Conservation (phyloP, 2,329 filamentous ascomycete genomes). For the Cordyceps pruinosa region DNA sequence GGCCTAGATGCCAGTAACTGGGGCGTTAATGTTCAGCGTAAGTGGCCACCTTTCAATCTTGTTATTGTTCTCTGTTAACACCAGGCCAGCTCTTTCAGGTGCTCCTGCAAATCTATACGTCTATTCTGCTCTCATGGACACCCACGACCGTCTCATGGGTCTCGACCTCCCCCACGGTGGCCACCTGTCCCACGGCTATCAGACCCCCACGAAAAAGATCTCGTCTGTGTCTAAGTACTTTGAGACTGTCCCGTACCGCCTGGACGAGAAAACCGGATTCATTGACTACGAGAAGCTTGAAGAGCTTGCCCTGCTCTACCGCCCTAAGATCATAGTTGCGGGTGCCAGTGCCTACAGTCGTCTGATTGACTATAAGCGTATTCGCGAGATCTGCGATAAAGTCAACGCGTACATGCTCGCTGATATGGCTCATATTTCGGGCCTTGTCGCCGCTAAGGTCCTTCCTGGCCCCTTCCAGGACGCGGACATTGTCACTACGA, state of each 20-base stretch:
- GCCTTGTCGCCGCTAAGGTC: slow-evolving; percentile 84
- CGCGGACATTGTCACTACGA: slow-evolving; percentile 94
- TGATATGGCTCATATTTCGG: slow-evolving; percentile 97
- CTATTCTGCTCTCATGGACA: slow-evolving; percentile 86
- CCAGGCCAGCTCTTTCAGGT: slow-evolving; percentile 63
- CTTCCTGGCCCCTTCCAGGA: slow-evolving; percentile 83
- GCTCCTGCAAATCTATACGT: slow-evolving; percentile 77
- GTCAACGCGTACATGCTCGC: slow-evolving; percentile 86
- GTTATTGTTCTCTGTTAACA: slow-evolving; percentile 3
- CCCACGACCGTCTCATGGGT: slow-evolving; percentile 94
- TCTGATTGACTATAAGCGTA: slow-evolving; percentile 87
- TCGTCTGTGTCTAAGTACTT: slow-evolving; percentile 99
- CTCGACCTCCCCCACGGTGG: slow-evolving; percentile 94
- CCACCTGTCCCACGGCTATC: slow-evolving; percentile 94
- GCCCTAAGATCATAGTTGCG: slow-evolving; percentile 91
- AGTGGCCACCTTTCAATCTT: slow-evolving; percentile 23
- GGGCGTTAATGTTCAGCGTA: slow-evolving; percentile 94
- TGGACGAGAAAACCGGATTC: slow-evolving; percentile 81
- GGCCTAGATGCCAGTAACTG: slow-evolving; percentile 77
- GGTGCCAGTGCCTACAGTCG: slow-evolving; percentile 95
- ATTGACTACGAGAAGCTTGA: slow-evolving; percentile 95
- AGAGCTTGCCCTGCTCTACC: slow-evolving; percentile 78
- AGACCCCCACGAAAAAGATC: slow-evolving; percentile 89
- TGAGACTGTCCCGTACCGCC: slow-evolving; percentile 90
- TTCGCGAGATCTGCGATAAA: slow-evolving; percentile 87